phyloP scores from a whole-genome alignment of 805 yeast genomes.

The Ogataea paradorogensis region DNA sequence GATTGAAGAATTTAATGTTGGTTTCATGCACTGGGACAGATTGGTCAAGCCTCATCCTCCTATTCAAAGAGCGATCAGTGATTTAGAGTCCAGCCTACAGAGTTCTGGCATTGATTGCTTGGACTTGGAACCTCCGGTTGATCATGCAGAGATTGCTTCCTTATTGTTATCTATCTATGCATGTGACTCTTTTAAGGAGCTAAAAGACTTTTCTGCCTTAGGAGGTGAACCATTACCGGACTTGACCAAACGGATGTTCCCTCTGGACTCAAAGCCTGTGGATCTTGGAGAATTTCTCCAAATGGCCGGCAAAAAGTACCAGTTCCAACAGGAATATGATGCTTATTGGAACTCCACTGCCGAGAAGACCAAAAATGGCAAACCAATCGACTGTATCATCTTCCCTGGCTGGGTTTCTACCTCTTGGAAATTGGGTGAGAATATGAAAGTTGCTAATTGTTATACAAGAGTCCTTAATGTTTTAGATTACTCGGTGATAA shows the following conservation, averaged over 20 bases:
- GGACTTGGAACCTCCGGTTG: conserved; percentile 36
- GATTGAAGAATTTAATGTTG: conserved; percentile 38
- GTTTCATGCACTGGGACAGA: conserved; percentile 44
- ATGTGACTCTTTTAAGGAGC: conserved; percentile 28
- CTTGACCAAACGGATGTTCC: conserved; percentile 17
- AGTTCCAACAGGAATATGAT: conserved; percentile 37
- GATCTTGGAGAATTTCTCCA: conserved; percentile 38
- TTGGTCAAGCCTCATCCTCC: conserved; percentile 55
- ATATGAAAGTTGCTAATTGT: conserved; percentile 38
- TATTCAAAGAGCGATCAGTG: conserved; percentile 42
- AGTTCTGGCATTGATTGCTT: conserved; percentile 42
- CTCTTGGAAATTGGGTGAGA: conserved; percentile 42
- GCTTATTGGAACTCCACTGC: conserved; percentile 36
- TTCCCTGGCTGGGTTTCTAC: conserved; percentile 44
- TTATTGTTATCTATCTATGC: conserved; percentile 26
- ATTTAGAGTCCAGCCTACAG: conserved; percentile 24
- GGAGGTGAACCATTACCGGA: conserved; percentile 32
- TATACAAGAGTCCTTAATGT: conserved; percentile 58
- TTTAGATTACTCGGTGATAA: conserved; percentile 46
- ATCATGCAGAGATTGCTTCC: conserved; percentile 28
- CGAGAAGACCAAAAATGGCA: conserved; percentile 33
- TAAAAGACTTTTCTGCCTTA: conserved; percentile 22
- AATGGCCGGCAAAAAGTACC: conserved; percentile 34
- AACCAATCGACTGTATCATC: conserved; percentile 47
- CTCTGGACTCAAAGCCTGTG: conserved; percentile 18